These are phyloP conservation scores for Limtongozyma cylindracea DNA, from an alignment of 805 yeast genomes.

Conservation along the genomic window DNA sequence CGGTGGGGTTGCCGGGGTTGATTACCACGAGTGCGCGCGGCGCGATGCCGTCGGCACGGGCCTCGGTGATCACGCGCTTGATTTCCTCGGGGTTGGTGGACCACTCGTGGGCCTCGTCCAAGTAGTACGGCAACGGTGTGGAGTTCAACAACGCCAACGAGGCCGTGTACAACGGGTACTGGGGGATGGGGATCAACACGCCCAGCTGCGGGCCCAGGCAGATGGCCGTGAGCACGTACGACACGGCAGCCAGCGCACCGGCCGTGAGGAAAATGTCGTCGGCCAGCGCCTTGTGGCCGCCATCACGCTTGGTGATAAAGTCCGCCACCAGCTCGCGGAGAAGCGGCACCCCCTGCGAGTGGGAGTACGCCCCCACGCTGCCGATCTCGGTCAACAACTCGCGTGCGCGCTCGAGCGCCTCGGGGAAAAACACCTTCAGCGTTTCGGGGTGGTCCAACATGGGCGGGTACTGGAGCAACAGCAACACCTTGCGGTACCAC, in stretches of 20 bases:
- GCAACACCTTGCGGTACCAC: conserved; percentile 81
- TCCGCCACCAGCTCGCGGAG: conserved; percentile 61
- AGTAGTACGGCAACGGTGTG: conserved; percentile 62
- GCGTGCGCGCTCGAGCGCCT: conserved; percentile 59
- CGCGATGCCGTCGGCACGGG: conserved; percentile 22
- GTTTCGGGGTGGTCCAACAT: conserved; percentile 14
- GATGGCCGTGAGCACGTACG: conserved; percentile 45
- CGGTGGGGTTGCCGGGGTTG: conserved; percentile 98
- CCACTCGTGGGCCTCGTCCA: conserved; percentile 71
- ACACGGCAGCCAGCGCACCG: conserved; percentile 93
- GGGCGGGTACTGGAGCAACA: conserved; percentile 69
- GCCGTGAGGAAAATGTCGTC: conserved; percentile 64
- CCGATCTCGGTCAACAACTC: conserved; percentile 34
- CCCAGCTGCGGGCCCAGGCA: conserved; percentile 48
- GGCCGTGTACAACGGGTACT: conserved; percentile 95
- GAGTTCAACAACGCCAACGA: conserved; percentile 66
- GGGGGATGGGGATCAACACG: conserved; percentile 87
- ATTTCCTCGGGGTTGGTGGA: conserved; percentile 49
- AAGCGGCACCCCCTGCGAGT: conserved; percentile 64
- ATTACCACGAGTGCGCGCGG: conserved; percentile 75
- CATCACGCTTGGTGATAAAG: conserved; percentile 56
- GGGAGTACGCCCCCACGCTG: conserved; percentile 87
- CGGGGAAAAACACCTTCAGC: conserved; percentile 15
- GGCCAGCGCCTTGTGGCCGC: conserved; percentile 30
- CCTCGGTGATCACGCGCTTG: conserved; percentile 21